Conservation (phyloP, 441 rosid species). For the Corymbia calophylla region DNA sequence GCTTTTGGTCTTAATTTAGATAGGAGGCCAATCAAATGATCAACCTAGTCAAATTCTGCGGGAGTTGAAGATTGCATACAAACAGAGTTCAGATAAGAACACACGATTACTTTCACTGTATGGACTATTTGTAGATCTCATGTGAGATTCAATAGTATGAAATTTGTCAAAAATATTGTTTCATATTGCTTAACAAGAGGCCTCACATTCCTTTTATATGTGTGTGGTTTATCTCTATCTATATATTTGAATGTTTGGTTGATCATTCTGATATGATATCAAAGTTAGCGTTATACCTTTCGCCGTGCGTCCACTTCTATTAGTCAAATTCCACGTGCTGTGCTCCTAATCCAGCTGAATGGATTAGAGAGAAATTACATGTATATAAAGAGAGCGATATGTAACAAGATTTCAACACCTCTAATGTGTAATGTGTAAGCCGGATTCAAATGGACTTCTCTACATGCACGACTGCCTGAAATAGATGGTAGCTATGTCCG, state of each 20-base stretch:
- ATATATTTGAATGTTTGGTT: background rate
- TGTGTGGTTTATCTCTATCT: background rate
- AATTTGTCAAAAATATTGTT: background rate
- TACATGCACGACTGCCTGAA: background rate
- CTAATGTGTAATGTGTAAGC: background rate
- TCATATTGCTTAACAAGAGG: rapidly evolving
- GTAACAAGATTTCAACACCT: background rate
- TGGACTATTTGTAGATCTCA: background rate
- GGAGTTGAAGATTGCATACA: background rate
- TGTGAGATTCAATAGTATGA: background rate
- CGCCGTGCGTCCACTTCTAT: background rate
- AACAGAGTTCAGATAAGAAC: background rate
- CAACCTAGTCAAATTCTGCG: background rate
- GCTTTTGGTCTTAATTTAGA: background rate
- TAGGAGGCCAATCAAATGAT: background rate
- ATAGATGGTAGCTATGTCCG: background rate
- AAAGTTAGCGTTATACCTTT: background rate
- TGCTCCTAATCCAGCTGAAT: background rate
- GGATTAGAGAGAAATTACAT: background rate
- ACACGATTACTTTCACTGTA: background rate
- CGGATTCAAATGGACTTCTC: background rate
- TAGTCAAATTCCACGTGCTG: background rate
- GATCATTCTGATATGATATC: background rate
- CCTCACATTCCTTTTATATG: background rate
- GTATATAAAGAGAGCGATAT: background rate